Evolutionary conservation across 768 basidiomycete genomes (phyloP).

Genomic region (Pulveroboletus frians): DNA sequence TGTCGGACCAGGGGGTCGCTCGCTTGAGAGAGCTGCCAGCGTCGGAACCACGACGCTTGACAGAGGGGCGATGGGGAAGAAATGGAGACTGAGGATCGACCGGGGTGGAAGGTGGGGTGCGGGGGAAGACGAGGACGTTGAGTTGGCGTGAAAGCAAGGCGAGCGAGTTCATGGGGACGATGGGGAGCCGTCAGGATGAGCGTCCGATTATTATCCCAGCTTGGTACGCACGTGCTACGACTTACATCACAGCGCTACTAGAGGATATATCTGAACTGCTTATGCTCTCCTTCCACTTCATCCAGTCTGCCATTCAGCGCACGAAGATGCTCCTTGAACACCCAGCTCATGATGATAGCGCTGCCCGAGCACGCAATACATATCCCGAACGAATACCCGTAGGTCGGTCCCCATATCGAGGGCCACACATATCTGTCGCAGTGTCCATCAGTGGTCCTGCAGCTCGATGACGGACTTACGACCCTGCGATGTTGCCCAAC

Average conservation of each 20-base stretch:
- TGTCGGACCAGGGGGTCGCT: constrained; percentile 54
- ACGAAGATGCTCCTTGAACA: constrained; percentile 41
- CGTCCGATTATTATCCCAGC: background rate
- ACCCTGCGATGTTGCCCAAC: constrained; percentile 79
- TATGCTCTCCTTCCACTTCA: constrained; percentile 27
- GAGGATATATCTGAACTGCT: constrained; percentile 45
- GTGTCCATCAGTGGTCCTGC: background rate
- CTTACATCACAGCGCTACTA: constrained; percentile 26
- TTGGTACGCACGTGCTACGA: constrained; percentile 4
- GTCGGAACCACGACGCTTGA: constrained; percentile 26
- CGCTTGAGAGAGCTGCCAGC: constrained; percentile 37
- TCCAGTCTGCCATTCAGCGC: constrained; percentile 38
- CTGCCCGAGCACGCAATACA: constrained; percentile 55
- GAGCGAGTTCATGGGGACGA: constrained; percentile 69
- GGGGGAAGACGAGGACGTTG: constrained; percentile 64
- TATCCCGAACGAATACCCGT: constrained; percentile 67
- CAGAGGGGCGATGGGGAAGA: constrained; percentile 20
- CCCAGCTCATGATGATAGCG: constrained; percentile 46
- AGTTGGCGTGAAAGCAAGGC: constrained; percentile 77
- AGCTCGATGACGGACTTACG: constrained; percentile 42
- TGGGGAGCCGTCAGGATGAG: background rate
- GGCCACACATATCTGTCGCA: constrained; percentile 59
- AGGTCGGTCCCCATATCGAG: constrained; percentile 62
- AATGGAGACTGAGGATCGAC: constrained; percentile 34
- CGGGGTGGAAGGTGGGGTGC: constrained; percentile 56